A percentile compares a stretch with the other conserved stretches of the same genome.
These are phyloP conservation scores for Boeremia lycopersici DNA, from an alignment of 2,329 filamentous ascomycete genomes.

Conservation along the genomic window DNA sequence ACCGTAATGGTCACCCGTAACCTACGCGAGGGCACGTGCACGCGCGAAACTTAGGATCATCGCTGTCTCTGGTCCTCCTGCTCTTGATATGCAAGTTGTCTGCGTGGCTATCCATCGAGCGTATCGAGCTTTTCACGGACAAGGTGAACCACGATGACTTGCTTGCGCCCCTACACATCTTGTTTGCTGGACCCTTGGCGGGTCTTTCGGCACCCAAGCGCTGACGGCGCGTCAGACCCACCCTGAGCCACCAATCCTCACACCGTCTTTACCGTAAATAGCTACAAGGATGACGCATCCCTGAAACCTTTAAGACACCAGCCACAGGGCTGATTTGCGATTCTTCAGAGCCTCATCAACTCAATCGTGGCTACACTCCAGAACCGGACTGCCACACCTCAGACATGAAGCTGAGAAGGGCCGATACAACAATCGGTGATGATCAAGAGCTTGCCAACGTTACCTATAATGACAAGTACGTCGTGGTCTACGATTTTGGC, in stretches of 20 bases:
- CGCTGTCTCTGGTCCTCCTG: not conserved
- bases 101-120: too few species aligned
- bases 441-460: slow-evolving; percentile 31
- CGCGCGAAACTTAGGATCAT: not conserved
- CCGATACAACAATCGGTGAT: slow-evolving; percentile 32
- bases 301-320: slow-evolving; percentile 16
- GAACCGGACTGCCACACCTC: not conserved
- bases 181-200: slow-evolving; percentile 7
- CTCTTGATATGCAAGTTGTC: not conserved
- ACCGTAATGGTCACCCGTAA: too few species aligned
- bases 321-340: slow-evolving; percentile 10
- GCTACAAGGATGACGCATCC: slow-evolving; percentile 13
- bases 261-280: slow-evolving; percentile 5
- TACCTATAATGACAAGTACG: slow-evolving; percentile 43
- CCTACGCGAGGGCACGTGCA: slow-evolving; percentile 1
- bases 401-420: slow-evolving; percentile 31
- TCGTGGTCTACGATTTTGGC: slow-evolving; percentile 40
- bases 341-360: slow-evolving; percentile 4
- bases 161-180: not conserved
- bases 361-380: not conserved
- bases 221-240: slow-evolving; percentile 21
- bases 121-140: too few species aligned
- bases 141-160: not conserved
- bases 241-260: slow-evolving; percentile 25
- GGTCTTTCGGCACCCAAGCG: slow-evolving; percentile 24